phyloP scores from a whole-genome alignment of 2,329 filamentous ascomycete species.

The Paraconiothyrium brasiliense region DNA sequence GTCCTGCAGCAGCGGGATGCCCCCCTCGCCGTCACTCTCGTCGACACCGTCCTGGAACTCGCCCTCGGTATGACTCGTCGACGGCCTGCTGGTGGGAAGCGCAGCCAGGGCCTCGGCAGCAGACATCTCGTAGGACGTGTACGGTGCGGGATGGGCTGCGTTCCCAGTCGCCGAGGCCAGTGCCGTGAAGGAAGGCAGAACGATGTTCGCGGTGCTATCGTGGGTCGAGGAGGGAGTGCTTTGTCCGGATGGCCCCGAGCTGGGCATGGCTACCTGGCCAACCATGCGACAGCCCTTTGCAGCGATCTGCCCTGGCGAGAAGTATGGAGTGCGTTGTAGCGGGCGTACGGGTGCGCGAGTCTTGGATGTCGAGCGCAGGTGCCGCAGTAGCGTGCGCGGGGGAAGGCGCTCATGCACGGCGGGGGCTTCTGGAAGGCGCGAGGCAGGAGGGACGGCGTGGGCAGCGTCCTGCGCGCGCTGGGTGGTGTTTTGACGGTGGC shows the following conservation, averaged over 20 bases:
- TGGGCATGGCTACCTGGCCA: slow-evolving; percentile 8
- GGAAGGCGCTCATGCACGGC: slow-evolving; percentile 18
- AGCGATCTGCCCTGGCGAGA: background rate
- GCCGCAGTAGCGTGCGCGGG: slow-evolving; percentile 17
- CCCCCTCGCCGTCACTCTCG: slow-evolving; percentile 33
- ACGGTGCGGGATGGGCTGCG: slow-evolving; percentile 13
- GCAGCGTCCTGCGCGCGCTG: slow-evolving; percentile 11
- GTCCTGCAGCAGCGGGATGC: slow-evolving; percentile 37
- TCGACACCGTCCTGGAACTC: slow-evolving; percentile 17
- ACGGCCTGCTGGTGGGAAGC: slow-evolving; percentile 40
- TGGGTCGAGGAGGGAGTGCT: background rate
- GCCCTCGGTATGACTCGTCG: slow-evolving; percentile 37
- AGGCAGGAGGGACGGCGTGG: background rate
- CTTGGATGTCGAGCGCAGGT: slow-evolving; percentile 6
- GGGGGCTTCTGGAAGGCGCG: slow-evolving; percentile 19
- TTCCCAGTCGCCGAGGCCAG: slow-evolving; percentile 16
- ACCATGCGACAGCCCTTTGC: background rate
- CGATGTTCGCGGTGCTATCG: background rate
- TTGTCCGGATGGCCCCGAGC: slow-evolving; percentile 4
- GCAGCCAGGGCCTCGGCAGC: slow-evolving; percentile 40
- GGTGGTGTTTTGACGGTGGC: slow-evolving; percentile 1
- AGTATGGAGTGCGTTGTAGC: slow-evolving; percentile 1
- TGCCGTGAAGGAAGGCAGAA: slow-evolving; percentile 20
- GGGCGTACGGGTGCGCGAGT: slow-evolving; percentile 7
- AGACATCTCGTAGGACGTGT: slow-evolving; percentile 34